Conservation (phyloP, 2,329 filamentous ascomycete species). For the Alternaria gaisen region DNA sequence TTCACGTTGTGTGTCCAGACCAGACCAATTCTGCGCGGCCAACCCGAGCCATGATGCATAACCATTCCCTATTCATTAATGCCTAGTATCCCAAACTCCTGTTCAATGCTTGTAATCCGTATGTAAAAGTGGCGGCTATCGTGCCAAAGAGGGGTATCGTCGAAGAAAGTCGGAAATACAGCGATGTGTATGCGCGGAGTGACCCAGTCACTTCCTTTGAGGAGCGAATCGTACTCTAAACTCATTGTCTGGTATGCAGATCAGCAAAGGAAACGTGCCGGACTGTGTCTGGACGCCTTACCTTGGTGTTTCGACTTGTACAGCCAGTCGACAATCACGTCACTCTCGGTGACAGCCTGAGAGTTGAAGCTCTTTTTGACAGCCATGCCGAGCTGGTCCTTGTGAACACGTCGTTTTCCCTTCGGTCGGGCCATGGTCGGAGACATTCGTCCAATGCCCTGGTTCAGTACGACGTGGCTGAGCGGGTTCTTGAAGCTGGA, state of each 20-base stretch:
- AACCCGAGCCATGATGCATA: constrained; percentile 6
- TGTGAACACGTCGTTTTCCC: constrained; percentile 71
- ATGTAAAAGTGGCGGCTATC: constrained; percentile 29
- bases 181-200: constrained; percentile 23
- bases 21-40: neutral
- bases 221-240: constrained; percentile 58
- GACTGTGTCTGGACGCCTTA: constrained; percentile 32
- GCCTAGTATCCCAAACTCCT: constrained; percentile 37
- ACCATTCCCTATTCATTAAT: constrained; percentile 11
- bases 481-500: constrained; percentile 69
- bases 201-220: constrained; percentile 40
- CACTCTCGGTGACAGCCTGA: constrained; percentile 79
- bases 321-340: constrained; percentile 81
- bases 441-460: constrained; percentile 73
- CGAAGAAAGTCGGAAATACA: constrained; percentile 43
- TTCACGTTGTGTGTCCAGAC: constrained; percentile 3
- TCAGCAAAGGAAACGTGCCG: constrained; percentile 14
- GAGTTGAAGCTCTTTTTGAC: constrained; percentile 87
- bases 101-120: constrained; percentile 44
- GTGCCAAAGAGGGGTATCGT: constrained; percentile 46
- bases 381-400: constrained; percentile 74
- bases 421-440: constrained; percentile 77
- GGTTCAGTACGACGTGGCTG: constrained; percentile 61
- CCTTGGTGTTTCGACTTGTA: constrained; percentile 73
- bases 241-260: constrained; percentile 53